Percentiles rank a stretch among this genome's conserved stretches.
Evolutionary conservation across 495 filamentous ascomycete genomes (phyloP).

Genomic region (Aspergillus baeticus): DNA sequence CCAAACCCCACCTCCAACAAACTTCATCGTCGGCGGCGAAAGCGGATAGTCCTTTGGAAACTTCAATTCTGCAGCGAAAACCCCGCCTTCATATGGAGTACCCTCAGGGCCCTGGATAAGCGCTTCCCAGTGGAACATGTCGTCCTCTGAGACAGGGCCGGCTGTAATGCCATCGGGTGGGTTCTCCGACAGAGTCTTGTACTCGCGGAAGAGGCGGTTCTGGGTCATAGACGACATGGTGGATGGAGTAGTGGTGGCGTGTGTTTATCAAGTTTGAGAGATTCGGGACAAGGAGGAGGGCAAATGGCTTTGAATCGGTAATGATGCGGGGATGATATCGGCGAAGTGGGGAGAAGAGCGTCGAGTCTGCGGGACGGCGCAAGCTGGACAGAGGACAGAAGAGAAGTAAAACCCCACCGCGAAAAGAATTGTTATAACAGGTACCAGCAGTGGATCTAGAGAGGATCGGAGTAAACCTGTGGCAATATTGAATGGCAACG

Average conservation of each 20-base stretch:
- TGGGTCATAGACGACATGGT: constrained; percentile 60
- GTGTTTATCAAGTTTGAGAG: not conserved
- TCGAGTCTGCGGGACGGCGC: not conserved
- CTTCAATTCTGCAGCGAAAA: constrained; percentile 90
- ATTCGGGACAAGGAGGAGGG: not conserved
- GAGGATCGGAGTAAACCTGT: not conserved
- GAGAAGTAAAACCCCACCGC: not conserved
- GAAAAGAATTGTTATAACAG: not conserved
- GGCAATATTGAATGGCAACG: not conserved
- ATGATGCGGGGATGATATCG: not conserved
- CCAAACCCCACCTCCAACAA: constrained; percentile 80
- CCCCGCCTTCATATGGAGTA: constrained; percentile 92
- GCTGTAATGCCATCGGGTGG: constrained; percentile 93
- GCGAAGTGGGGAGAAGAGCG: not conserved
- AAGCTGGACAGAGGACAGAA: not conserved
- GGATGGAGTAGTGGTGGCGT: not conserved
- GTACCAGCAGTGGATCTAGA: not conserved
- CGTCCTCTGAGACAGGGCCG: constrained; percentile 89
- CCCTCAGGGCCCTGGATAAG: constrained; percentile 93
- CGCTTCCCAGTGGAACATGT: constrained; percentile 96
- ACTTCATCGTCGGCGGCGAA: constrained; percentile 91
- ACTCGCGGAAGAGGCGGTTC: constrained; percentile 95
- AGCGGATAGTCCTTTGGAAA: constrained; percentile 97
- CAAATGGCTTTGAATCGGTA: not conserved
- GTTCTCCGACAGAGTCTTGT: constrained; percentile 80